Evolutionary conservation across 2,329 filamentous ascomycete genomes (phyloP).

Genomic region (Trichoderma atroviride): DNA sequence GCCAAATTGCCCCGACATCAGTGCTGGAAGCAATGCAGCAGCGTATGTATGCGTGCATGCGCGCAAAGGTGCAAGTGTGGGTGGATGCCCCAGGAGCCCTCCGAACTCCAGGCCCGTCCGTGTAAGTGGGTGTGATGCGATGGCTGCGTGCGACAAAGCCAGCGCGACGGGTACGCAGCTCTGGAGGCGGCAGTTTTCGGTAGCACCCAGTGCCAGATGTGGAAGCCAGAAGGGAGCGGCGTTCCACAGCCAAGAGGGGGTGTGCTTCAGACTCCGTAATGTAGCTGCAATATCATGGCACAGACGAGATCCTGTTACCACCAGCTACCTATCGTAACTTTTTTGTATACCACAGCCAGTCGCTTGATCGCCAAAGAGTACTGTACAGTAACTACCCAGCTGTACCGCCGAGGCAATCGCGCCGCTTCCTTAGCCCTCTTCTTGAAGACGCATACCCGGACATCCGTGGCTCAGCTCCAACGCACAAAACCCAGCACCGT

Average conservation of each 20-base stretch:
- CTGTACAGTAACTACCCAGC: not conserved
- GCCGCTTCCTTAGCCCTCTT: not conserved
- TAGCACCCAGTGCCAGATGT: not conserved
- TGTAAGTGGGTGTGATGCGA: slow-evolving; percentile 21
- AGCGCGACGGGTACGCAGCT: slow-evolving; percentile 9
- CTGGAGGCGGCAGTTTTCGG: slow-evolving; percentile 23
- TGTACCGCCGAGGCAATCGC: not conserved
- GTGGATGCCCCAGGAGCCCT: slow-evolving; percentile 22
- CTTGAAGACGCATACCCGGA: not conserved
- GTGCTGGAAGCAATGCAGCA: slow-evolving; percentile 19
- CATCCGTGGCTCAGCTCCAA: slow-evolving; percentile 11
- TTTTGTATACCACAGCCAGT: not conserved
- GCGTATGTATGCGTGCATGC: slow-evolving; percentile 22
- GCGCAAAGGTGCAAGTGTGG: slow-evolving; percentile 18
- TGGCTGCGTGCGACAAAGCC: slow-evolving; percentile 20
- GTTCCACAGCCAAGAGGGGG: slow-evolving; percentile 3
- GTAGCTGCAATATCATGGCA: not conserved
- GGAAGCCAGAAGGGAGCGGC: slow-evolving; percentile 6
- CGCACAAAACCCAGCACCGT: not conserved
- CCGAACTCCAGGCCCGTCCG: slow-evolving; percentile 10
- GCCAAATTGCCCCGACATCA: not conserved
- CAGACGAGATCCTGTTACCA: not conserved
- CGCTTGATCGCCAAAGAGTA: not conserved
- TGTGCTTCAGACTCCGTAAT: not conserved
- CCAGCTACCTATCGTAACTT: not conserved